These are phyloP conservation scores for Pyricularia sp. DNA, from an alignment of 2,329 filamentous ascomycete genomes.

Conservation along the genomic window DNA sequence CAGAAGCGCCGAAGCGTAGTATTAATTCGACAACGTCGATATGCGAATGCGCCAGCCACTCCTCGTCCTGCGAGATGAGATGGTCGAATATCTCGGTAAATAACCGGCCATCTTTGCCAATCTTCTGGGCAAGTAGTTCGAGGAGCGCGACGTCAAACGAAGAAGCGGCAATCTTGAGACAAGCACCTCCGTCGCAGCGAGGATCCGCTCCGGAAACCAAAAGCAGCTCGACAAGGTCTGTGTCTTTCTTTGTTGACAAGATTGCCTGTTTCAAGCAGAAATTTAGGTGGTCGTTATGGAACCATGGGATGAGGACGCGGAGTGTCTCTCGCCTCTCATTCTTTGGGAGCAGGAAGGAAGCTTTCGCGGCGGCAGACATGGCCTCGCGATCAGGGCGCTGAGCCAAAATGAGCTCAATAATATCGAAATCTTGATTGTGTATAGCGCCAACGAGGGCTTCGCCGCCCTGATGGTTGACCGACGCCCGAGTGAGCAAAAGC, in stretches of 20 bases:
- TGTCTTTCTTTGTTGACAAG: conserved; percentile 11
- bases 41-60: conserved; percentile 17
- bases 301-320: conserved; percentile 8
- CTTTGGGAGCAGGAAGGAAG: conserved; percentile 11
- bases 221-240: conserved; percentile 12
- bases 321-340: conserved; percentile 9
- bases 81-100: conserved; percentile 13
- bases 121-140: conserved; percentile 11
- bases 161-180: conserved; percentile 15
- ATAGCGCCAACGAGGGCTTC: conserved; percentile 17
- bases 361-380: conserved; percentile 12
- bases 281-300: conserved; percentile 16
- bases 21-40: conserved; percentile 15
- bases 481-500: conserved; percentile 13
- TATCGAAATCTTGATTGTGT: conserved; percentile 12
- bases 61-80: conserved; percentile 12
- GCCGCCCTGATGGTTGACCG: conserved; percentile 17
- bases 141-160: conserved; percentile 12
- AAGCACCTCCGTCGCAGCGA: conserved; percentile 14
- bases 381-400: conserved; percentile 14
- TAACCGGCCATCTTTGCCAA: conserved; percentile 8
- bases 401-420: conserved; percentile 14
- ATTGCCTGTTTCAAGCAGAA: conserved; percentile 14
- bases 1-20: conserved; percentile 34
- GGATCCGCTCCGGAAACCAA: conserved; percentile 15